Evolutionary conservation across 2,329 filamentous ascomycete genomes (phyloP).

Genomic region (Berkeleyomyces basicola): DNA sequence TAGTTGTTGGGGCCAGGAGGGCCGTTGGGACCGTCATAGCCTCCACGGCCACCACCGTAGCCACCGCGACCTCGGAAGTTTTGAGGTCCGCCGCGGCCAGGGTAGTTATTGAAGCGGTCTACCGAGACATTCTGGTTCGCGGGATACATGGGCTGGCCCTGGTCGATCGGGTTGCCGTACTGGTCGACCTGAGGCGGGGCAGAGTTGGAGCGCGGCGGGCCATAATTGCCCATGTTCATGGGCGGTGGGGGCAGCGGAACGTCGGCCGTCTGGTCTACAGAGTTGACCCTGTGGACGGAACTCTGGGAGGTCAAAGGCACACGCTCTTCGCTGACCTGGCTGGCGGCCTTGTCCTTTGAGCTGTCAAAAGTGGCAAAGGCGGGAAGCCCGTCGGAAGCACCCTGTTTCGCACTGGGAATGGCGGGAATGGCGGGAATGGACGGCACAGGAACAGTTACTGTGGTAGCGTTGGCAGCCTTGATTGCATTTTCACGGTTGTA

Average conservation of each 20-base stretch:
- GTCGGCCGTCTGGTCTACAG: slow-evolving; percentile 1
- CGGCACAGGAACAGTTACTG: slow-evolving; percentile 36
- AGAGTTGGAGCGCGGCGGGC: slow-evolving; percentile 26
- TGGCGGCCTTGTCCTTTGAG: slow-evolving; percentile 31
- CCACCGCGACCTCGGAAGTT: slow-evolving; percentile 32
- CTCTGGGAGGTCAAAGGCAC: slow-evolving; percentile 52
- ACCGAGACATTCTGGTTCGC: slow-evolving; percentile 22
- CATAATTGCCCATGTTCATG: slow-evolving; percentile 21
- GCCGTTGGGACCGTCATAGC: slow-evolving; percentile 25
- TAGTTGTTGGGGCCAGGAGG: too few relatives aligned
- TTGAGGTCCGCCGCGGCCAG: slow-evolving; percentile 31
- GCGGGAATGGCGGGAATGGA: slow-evolving; percentile 29
- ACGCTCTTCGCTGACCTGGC: slow-evolving; percentile 48
- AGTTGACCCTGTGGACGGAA: slow-evolving; percentile 39
- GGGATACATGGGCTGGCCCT: not conserved
- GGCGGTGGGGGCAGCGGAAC: not conserved
- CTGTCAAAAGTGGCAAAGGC: slow-evolving; percentile 51
- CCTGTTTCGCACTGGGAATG: slow-evolving; percentile 19
- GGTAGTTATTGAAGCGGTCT: slow-evolving; percentile 32
- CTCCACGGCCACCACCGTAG: slow-evolving; percentile 36
- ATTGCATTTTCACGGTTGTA: slow-evolving; percentile 54
- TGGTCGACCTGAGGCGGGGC: slow-evolving; percentile 33
- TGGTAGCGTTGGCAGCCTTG: slow-evolving; percentile 27
- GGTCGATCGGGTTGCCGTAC: slow-evolving; percentile 41
- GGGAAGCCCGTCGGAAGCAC: slow-evolving; percentile 30